Base-by-base conservation (phyloP, 2,329 filamentous ascomycete genomes). In the Berkeleyomyces rouxiae region DNA sequence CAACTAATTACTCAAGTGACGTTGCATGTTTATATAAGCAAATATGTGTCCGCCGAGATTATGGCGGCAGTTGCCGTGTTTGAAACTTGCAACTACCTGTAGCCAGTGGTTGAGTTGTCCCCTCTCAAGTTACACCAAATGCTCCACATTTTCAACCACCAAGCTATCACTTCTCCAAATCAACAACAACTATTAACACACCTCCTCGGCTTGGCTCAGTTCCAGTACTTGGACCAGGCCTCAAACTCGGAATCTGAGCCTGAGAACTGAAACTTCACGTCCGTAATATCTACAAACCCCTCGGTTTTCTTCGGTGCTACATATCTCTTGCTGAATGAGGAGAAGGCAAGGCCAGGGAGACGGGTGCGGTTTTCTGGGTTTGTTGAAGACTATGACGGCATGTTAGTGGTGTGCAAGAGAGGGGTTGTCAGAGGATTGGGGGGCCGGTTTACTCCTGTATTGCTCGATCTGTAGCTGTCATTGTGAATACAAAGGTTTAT, bases 341-440 rank as follows among this genome's bases (percentile, higher is more conserved):
- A 83, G 71, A 96, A 97, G 0, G 93, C 92, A 66, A 93, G 77
- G 53, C 81, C 82, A 0, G 92, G 91, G 4, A 99, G 78, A 1
- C 82, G 78, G 0, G 79, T 75, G 66, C 93, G 81, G 33, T 82
- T 81, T 72, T 97, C 92, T 1, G 91, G 92, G 70, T 97, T 97
- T 74, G 49, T 44, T 10, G 33, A 7, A 11, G 61, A 51, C 61
- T 65, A 11, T 4, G 7, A 46, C 33, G 36, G 3, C 36, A 36
- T 57, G 47, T 58, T 60, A 61, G 36, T 7, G 53, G 46, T 37
- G 16, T 31, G 16, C 2, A 23, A 23, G 23, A 7, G 11, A 43
- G 5, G 10, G 9, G 13, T 23, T 16, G 23, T 11, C 3, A 31
- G 31, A 9, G 39, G 42, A 13, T 49, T 10, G 13, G 33, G 11